phyloP scores from a whole-genome alignment of 352 stramenopile genomes.

The Globisporangium nagaii region DNA sequence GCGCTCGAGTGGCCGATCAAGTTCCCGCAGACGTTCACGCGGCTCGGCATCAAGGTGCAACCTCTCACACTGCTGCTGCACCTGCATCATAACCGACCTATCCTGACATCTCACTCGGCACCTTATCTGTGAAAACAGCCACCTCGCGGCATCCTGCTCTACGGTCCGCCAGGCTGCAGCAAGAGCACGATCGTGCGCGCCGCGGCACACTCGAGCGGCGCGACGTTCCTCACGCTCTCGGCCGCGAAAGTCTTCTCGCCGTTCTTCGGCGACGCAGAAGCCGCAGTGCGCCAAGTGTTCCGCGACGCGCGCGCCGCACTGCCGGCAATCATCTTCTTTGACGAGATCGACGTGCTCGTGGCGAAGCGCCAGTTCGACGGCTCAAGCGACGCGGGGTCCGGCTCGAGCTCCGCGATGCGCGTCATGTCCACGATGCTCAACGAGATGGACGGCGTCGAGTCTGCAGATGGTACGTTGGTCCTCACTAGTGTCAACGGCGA shows the following conservation, averaged over 20 bases:
- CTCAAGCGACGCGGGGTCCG: conserved; percentile 20
- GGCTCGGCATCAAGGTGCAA: conserved; percentile 53
- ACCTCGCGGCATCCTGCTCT: conserved; percentile 81
- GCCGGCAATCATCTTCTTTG: conserved; percentile 91
- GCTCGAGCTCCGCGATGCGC: conserved; percentile 70
- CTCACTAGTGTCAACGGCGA: not conserved
- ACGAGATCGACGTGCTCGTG: conserved; percentile 87
- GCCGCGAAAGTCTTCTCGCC: conserved; percentile 85
- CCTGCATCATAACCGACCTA: no score
- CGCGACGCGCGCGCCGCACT: conserved; percentile 64
- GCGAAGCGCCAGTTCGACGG: conserved; percentile 71
- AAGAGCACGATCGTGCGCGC: conserved; percentile 89
- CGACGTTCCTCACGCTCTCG: conserved; percentile 85
- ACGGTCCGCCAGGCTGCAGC: conserved; percentile 86
- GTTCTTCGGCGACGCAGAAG: conserved; percentile 87
- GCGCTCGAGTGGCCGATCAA: conserved; percentile 86
- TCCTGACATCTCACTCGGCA: no score
- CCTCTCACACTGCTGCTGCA: no score
- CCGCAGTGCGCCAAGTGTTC: conserved; percentile 74
- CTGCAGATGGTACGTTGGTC: conserved; percentile 64
- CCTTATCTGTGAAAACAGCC: no score
- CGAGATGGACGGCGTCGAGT: conserved; percentile 97
- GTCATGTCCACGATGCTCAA: conserved; percentile 97
- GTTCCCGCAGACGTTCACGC: conserved; percentile 64
- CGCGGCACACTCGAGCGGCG: conserved; percentile 61